A percentile compares a stretch with the other conserved stretches of the same genome.
Evolutionary conservation across 768 basidiomycete genomes (phyloP).

Genomic region (Vararia minispora): DNA sequence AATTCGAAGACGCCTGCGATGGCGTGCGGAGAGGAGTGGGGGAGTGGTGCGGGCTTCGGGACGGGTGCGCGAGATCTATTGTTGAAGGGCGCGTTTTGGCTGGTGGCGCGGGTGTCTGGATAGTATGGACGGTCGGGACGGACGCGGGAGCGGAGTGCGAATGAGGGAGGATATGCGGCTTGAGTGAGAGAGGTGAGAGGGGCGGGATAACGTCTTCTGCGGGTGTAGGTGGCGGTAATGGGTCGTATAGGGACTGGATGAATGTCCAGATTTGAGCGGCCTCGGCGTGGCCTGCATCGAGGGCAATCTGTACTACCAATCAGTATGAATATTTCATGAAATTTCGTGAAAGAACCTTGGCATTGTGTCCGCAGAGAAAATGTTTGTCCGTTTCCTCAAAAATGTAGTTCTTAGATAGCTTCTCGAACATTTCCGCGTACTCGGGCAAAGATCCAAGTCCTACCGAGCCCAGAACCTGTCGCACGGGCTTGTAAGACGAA

Average conservation of each 20-base stretch:
- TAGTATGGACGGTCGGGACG: constrained; percentile 20
- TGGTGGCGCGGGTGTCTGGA: constrained; percentile 16
- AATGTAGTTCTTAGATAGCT: constrained; percentile 54
- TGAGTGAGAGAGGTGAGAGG: constrained; percentile 14
- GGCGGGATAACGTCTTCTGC: constrained; percentile 18
- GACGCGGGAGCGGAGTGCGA: constrained; percentile 33
- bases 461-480: constrained; percentile 51
- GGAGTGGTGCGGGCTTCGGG: constrained; percentile 2
- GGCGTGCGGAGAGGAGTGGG: constrained; percentile 3
- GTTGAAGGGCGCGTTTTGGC: constrained; percentile 13
- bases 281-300: constrained; percentile 41
- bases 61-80: constrained; percentile 19
- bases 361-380: constrained; percentile 48
- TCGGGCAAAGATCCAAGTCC: constrained; percentile 23
- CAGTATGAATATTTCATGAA: neutral
- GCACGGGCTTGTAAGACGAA: constrained; percentile 31
- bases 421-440: constrained; percentile 40
- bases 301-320: constrained; percentile 25
- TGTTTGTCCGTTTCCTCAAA: constrained; percentile 37
- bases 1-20: constrained; percentile 1
- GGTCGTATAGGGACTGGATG: constrained; percentile 41
- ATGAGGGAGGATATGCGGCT: constrained; percentile 21
- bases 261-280: constrained; percentile 62
- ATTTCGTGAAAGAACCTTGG: constrained; percentile 28
- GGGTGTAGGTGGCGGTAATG: constrained; percentile 21